Conservation (phyloP, 1,139 yeast species). For the Sugiyamaella xylanicola region DNA sequence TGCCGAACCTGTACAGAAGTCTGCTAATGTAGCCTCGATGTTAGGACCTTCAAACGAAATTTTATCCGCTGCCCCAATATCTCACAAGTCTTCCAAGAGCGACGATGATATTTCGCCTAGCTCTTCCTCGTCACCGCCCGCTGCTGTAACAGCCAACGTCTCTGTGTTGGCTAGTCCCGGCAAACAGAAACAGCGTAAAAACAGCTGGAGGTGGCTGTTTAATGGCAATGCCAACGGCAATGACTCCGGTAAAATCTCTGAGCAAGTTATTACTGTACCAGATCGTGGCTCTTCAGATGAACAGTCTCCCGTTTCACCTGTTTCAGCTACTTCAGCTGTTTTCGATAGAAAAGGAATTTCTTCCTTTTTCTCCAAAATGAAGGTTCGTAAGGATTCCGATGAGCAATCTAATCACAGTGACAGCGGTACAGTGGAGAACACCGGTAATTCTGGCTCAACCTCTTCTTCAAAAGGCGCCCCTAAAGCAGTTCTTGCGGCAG, state of each 20-base stretch:
- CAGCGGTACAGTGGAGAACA: conserved; percentile 1
- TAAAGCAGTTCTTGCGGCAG: conserved; percentile 22
- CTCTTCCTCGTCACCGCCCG: conserved; percentile 15
- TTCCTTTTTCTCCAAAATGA: conserved; percentile 31
- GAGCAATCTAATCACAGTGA: conserved; percentile 9
- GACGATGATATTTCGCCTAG: conserved; percentile 12
- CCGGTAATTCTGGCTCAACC: background rate
- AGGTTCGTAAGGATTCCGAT: conserved; percentile 26
- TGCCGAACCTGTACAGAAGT: background rate
- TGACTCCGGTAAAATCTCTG: conserved; percentile 6
- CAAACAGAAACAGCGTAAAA: conserved; percentile 26
- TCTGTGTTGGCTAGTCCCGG: background rate
- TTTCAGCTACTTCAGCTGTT: conserved; percentile 16
- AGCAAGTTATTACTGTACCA: background rate
- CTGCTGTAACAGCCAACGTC: background rate
- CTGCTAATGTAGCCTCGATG: conserved; percentile 15
- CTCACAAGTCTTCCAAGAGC: conserved; percentile 8
- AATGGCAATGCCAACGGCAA: conserved; percentile 19
- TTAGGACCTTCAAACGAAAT: conserved; percentile 21
- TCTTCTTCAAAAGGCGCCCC: background rate
- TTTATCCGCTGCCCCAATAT: conserved; percentile 21
- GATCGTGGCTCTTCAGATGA: conserved; percentile 16
- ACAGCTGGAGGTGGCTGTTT: conserved; percentile 36
- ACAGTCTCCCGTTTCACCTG: conserved; percentile 13
- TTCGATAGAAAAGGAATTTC: conserved; percentile 27